Conservation (phyloP, 345 rosid species). For the Moringa oleifera region DNA sequence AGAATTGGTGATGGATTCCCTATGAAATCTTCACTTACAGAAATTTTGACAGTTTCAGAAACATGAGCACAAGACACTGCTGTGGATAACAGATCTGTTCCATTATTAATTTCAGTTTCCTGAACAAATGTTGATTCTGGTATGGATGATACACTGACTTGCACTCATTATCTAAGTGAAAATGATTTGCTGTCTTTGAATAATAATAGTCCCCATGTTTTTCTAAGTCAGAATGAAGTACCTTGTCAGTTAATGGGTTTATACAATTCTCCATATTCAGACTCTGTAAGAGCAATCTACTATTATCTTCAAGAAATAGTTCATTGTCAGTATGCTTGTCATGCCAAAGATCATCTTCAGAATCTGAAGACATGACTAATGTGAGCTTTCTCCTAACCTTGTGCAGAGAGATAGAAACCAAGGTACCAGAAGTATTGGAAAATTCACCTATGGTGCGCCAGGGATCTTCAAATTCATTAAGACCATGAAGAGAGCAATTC, state of each 20-base stretch:
- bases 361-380: constrained; percentile 68
- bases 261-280: constrained; percentile 26
- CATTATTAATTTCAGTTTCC: constrained; percentile 60
- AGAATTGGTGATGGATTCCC: too few relatives aligned
- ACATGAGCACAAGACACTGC: constrained; percentile 30
- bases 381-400: constrained; percentile 43
- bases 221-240: constrained; percentile 21
- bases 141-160: constrained; percentile 53
- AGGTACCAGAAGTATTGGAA: too few relatives aligned
- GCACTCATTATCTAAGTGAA: constrained; percentile 28
- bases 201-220: constrained; percentile 22
- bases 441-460: constrained; percentile 24
- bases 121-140: constrained; percentile 86
- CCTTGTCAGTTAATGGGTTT: constrained; percentile 27
- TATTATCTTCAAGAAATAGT: constrained; percentile 24
- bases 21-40: too few relatives aligned
- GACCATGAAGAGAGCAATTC: constrained; percentile 44
- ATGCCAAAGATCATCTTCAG: constrained; percentile 56
- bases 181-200: constrained; percentile 28
- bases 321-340: constrained; percentile 22
- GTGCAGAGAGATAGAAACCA: too few relatives aligned
- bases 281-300: constrained; percentile 22
- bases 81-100: constrained; percentile 37
- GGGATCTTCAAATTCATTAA: constrained; percentile 31
- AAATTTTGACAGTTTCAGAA: too few relatives aligned